phyloP scores from a whole-genome alignment of 2,329 filamentous ascomycete species.

The Dothistroma septosporum region DNA sequence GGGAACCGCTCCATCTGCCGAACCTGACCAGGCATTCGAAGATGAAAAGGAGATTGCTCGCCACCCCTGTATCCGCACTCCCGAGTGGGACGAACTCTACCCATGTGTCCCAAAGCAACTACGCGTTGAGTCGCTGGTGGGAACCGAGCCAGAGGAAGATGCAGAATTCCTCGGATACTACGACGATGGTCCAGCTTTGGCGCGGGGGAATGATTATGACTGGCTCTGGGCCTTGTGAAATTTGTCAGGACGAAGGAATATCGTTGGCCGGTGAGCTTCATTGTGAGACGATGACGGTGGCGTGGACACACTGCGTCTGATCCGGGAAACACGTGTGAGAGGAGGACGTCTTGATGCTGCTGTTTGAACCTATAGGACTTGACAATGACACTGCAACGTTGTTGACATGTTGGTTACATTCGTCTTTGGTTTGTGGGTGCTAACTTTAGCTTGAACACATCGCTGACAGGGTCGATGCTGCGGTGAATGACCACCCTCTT shows the following conservation, averaged over 20 bases:
- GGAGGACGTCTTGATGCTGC: background rate
- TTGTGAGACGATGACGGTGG: background rate
- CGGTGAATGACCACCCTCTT: background rate
- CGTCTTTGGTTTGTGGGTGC: background rate
- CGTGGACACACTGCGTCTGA: background rate
- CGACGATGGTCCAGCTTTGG: slow-evolving; percentile 8
- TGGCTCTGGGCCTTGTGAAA: slow-evolving; percentile 6
- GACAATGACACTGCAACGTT: background rate
- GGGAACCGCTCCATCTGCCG: background rate
- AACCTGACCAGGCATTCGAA: background rate
- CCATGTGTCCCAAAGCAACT: slow-evolving; percentile 1
- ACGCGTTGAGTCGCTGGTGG: background rate
- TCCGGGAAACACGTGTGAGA: background rate
- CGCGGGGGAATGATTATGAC: slow-evolving; percentile 6
- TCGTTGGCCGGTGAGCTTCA: background rate
- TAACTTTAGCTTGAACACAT: background rate
- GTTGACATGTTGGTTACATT: background rate
- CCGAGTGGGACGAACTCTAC: slow-evolving; percentile 12
- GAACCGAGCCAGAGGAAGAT: background rate
- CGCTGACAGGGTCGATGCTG: background rate
- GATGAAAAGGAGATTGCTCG: slow-evolving; percentile 1
- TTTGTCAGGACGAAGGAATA: background rate
- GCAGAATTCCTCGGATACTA: slow-evolving; percentile 7
- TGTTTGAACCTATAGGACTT: background rate
- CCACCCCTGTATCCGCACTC: background rate